phyloP scores from a whole-genome alignment of 495 filamentous ascomycete species.

The Penicillium ucsense region DNA sequence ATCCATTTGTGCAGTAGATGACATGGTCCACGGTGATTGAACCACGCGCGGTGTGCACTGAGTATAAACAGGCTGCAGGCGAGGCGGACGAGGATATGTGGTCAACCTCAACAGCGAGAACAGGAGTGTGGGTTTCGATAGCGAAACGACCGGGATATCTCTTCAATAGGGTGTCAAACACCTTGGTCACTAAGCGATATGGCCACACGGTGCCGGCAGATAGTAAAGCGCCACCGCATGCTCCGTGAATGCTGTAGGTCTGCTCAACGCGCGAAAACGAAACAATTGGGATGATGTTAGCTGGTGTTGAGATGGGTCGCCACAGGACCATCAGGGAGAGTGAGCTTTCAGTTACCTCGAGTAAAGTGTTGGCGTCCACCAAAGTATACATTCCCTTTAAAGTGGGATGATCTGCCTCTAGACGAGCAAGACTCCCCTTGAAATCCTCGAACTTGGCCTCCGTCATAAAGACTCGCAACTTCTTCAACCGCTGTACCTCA shows the following conservation, averaged over 20 bases:
- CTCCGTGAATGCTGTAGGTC: conserved; percentile 32
- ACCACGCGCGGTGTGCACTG: conserved; percentile 56
- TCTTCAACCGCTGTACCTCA: conserved; percentile 18
- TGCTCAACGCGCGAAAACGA: neutral
- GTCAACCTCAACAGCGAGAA: conserved; percentile 24
- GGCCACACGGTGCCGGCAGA: conserved; percentile 58
- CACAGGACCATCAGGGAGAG: neutral
- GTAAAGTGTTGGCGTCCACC: conserved; percentile 10
- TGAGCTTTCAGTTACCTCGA: conserved; percentile 4
- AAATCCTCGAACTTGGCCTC: conserved; percentile 14
- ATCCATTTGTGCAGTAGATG: conserved; percentile 69
- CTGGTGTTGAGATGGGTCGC: neutral
- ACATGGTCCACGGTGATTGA: conserved; percentile 45
- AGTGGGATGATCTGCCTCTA: conserved; percentile 19
- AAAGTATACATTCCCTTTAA: conserved; percentile 21
- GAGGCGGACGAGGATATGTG: conserved; percentile 3
- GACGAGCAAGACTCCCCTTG: conserved; percentile 11
- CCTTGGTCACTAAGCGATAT: conserved; percentile 64
- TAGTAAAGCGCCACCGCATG: conserved; percentile 34
- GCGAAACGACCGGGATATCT: conserved; percentile 44
- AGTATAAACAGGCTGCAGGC: conserved; percentile 8
- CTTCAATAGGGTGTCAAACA: conserved; percentile 49
- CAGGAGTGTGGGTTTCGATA: conserved; percentile 70
- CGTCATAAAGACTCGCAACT: conserved; percentile 23
- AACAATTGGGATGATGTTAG: neutral